Base-by-base conservation (phyloP, 495 filamentous ascomycete species). In the Hypoxylon intermedium region DNA sequence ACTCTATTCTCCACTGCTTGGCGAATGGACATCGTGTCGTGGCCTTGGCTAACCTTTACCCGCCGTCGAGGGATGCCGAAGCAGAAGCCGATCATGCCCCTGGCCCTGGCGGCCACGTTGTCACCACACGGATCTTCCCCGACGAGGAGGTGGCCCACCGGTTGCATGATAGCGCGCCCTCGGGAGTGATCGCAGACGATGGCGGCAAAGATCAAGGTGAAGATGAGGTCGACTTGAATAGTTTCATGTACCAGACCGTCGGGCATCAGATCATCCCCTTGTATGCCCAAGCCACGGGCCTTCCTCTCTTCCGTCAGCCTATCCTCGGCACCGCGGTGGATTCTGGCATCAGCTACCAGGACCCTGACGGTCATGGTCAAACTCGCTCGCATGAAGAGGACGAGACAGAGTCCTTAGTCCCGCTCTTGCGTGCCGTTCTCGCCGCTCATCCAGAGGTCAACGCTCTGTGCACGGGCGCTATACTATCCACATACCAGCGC, bases 221-320 rank as follows among this genome's bases (percentile, higher is more conserved):
- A 23, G 78, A 79, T 41, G 82, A 85, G 54, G 78, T 86, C 55
- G 92, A 95, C 74, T 82, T 94, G 62, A 89, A 98, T 75, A 96
- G 91, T 80, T 97, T 91, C 85, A 98, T 98, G 94, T 98, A 97
- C 81, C 94, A 98, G 77, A 98, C 95, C 1, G 89, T 95, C 46
- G 94, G 94, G 33, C 93, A 97, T 75, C 79, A 80, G 47, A 75
- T 97, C 15, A 88, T 97, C 43, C 94, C 93, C 5, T 82, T 96
- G 15, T 98, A 97, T 71, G 84, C 86, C 55, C 64, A 82, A 24
- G 91, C 90, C 1, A 85, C 97, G 2, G 81, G 78, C 1, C 75
- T 97, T 24, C 93, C 93, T 7, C 79, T 97, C 1, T 96, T 92
- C 71, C 85, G 93, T 11, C 83, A 81, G 42, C 75, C 82, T 16